phyloP scores from a whole-genome alignment of 306 rosid genomes.

The Cicer yamashitae region DNA sequence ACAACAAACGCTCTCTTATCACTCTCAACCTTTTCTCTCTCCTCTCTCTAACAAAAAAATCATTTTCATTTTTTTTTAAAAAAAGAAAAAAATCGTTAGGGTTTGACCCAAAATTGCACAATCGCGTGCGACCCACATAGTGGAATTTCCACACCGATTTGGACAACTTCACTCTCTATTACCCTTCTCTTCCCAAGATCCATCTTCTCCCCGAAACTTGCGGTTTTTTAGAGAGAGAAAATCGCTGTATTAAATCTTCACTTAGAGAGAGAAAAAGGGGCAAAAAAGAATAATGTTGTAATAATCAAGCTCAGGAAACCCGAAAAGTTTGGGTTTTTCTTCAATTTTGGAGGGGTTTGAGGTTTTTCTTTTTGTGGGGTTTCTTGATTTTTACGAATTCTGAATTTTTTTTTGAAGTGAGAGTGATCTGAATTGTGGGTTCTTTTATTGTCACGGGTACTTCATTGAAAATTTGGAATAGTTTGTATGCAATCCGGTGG shows the following conservation, averaged over 20 bases:
- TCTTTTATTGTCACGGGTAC: slow-evolving; percentile 9
- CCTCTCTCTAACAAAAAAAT: neutral
- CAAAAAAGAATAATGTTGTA: slow-evolving; percentile 7
- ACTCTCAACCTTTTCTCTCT: slow-evolving; percentile 3
- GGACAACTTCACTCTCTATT: slow-evolving; percentile 57
- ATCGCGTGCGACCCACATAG: slow-evolving; percentile 58
- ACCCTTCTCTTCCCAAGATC: slow-evolving; percentile 44
- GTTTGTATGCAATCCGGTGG: slow-evolving; percentile 90
- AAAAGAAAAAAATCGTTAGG: slow-evolving; percentile 53
- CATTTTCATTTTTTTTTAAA: neutral
- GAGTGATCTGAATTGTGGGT: slow-evolving; percentile 52
- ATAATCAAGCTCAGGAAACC: slow-evolving; percentile 40
- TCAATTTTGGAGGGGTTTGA: slow-evolving; percentile 57
- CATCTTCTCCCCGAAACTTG: slow-evolving; percentile 51
- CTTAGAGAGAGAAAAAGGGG: slow-evolving; percentile 28
- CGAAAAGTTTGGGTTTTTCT: slow-evolving; percentile 42
- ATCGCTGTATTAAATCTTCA: slow-evolving; percentile 20
- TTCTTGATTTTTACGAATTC: slow-evolving; percentile 14
- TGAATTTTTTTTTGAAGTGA: slow-evolving; percentile 22
- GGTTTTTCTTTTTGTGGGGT: slow-evolving; percentile 47
- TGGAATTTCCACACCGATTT: slow-evolving; percentile 63
- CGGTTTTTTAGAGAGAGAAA: slow-evolving; percentile 60
- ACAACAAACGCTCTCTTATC: slow-evolving; percentile 17
- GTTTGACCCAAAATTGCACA: slow-evolving; percentile 64
- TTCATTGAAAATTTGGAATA: slow-evolving; percentile 43